These are phyloP conservation scores for Serendipita sp. DNA, from an alignment of 768 basidiomycete genomes.

Conservation along the genomic window DNA sequence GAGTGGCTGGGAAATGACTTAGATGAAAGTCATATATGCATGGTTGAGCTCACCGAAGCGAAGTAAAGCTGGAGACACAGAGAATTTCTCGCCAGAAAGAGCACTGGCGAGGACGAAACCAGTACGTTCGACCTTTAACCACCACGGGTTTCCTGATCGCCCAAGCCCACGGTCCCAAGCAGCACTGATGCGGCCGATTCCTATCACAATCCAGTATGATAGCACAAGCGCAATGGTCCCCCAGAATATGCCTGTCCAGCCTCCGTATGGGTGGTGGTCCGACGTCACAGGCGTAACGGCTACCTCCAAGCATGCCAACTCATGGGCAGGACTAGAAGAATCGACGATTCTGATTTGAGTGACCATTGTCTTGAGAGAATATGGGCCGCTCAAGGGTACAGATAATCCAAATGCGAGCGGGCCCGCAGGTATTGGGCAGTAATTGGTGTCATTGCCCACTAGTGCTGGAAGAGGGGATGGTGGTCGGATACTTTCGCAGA, in stretches of 20 bases:
- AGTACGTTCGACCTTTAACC: conserved; percentile 62
- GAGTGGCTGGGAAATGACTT: conserved; percentile 45
- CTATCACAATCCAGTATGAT: conserved; percentile 69
- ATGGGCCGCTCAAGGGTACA: conserved; percentile 45
- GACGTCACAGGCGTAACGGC: conserved; percentile 46
- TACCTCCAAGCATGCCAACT: conserved; percentile 71
- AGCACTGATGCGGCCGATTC: conserved; percentile 62
- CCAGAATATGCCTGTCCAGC: conserved; percentile 41
- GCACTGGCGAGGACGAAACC: conserved; percentile 86
- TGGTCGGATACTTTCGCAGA: conserved; percentile 68
- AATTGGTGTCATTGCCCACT: conserved; percentile 21
- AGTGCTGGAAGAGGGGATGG: conserved; percentile 48
- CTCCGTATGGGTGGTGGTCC: conserved; percentile 24
- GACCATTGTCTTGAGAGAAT: conserved; percentile 65
- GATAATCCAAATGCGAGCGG: conserved; percentile 67
- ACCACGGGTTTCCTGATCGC: conserved; percentile 20
- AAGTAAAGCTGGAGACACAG: conserved; percentile 70
- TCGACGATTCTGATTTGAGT: conserved; percentile 84
- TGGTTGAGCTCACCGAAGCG: conserved; percentile 54
- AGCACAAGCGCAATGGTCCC: conserved; percentile 53
- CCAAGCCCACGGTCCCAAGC: conserved; percentile 54
- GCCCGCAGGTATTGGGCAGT: conserved; percentile 69
- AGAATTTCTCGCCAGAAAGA: conserved; percentile 77
- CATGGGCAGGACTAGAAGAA: conserved; percentile 44
- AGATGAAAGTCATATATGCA: conserved; percentile 10